Base-by-base conservation (phyloP, 257 asterid species). In the Prunella vulgaris region DNA sequence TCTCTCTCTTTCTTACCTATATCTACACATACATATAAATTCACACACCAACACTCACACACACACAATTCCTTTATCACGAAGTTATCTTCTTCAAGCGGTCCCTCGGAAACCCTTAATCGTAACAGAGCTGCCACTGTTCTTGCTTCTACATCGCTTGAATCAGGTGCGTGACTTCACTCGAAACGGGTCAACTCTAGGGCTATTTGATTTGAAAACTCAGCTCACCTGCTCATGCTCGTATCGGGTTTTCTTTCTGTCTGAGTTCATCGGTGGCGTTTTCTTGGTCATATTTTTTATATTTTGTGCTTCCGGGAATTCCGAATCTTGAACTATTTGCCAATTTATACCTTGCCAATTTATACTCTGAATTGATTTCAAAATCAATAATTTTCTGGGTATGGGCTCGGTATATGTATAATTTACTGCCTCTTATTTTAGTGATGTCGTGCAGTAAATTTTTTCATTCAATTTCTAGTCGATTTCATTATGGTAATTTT, bases 141-240 rank as follows among this genome's bases (percentile, higher is more conserved):
- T 58, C 17, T 44, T 54, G 80, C 72, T 76, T 66, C 73, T 10
- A 60, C 75, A 25, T 44, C 67, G 74, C 71, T 54, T 22, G 74
- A 62, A 64, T 73, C 74, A 65, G 84, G 87, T 79, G 74, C 58
- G 81, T 74, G 15, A 49, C 78, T 74, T 68, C 71, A 77, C 78
- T 82, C 73, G 70, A 32, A 60, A 59, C 71, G 74, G 78, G 82
- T 82, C 83, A 82, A 79, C 79, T 77, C 80, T 79, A 74, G 82
- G 86, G 86, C 60, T 76, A 22, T 73, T 74, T 66, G 60, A 54
- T 67, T 79, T 67, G 5, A 75, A 28, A 24, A 72, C 72, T 78
- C 51, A 59, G 24, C 44, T 76, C 68, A 77, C 69, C 75, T 65
- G 75, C 60, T 67, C 73, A 14, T 69, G 66, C 65, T 57, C 51